Evolutionary conservation across 257 asterid genomes (phyloP).

Genomic region (Eustoma russellianum): DNA sequence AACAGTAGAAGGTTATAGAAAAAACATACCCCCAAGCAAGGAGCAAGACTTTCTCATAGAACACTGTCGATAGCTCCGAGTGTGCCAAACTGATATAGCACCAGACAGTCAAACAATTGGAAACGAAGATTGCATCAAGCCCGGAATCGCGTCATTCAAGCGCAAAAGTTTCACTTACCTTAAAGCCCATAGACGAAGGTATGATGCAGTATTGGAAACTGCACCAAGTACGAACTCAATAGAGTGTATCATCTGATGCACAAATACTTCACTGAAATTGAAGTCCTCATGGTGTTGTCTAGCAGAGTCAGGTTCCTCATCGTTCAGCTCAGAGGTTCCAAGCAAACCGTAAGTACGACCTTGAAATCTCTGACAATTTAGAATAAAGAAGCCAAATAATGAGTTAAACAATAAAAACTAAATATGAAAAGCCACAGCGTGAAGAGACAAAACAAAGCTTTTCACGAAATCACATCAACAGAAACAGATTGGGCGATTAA

Average conservation of each 20-base stretch:
- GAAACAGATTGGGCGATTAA: neutral
- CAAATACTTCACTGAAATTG: constrained; percentile 82
- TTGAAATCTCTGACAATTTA: constrained; percentile 64
- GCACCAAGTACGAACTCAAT: constrained; percentile 95
- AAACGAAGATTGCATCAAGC: neutral
- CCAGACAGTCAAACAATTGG: neutral
- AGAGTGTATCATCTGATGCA: constrained; percentile 94
- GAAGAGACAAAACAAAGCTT: neutral
- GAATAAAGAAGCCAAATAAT: constrained; percentile 6
- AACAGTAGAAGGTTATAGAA: neutral
- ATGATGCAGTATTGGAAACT: constrained; percentile 92
- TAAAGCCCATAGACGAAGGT: constrained; percentile 93
- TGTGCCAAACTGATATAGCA: constrained; percentile 56
- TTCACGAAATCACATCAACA: neutral
- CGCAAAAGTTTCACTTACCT: constrained; percentile 35
- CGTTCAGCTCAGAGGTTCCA: constrained; percentile 61
- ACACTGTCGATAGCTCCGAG: constrained; percentile 85
- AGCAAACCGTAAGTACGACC: constrained; percentile 73
- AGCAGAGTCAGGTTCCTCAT: constrained; percentile 54
- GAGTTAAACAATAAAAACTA: constrained; percentile 2
- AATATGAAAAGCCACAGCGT: neutral
- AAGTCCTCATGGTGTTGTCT: constrained; percentile 67
- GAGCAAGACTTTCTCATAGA: constrained; percentile 86
- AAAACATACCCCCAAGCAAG: constrained; percentile 85
- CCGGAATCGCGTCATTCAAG: constrained; percentile 8